Percentiles rank a stretch among this genome's conserved stretches.
Conservation (phyloP, 345 rosid genomes). For the Heritiera fomes region DNA sequence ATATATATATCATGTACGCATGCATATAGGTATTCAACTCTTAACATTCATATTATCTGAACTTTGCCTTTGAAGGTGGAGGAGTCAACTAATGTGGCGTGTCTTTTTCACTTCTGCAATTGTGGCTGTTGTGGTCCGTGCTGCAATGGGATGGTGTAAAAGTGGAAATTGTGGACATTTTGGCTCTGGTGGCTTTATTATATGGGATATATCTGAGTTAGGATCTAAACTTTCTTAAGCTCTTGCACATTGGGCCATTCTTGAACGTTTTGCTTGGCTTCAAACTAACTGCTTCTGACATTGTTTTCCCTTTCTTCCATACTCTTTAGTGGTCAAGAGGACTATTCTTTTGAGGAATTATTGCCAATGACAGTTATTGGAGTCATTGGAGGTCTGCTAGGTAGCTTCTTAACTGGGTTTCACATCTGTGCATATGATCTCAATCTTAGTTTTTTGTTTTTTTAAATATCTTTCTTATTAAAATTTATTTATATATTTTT, state of each 20-base stretch:
- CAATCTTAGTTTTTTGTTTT: background rate
- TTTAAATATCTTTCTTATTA: background rate
- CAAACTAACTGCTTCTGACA: slow-evolving; percentile 20
- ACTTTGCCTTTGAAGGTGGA: slow-evolving; percentile 66
- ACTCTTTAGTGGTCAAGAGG: slow-evolving; percentile 83
- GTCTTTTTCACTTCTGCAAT: slow-evolving; percentile 97
- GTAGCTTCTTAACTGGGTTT: slow-evolving; percentile 36
- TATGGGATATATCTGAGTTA: slow-evolving; percentile 94
- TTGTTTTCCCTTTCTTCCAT: slow-evolving; percentile 10
- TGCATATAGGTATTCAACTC: slow-evolving; percentile 1
- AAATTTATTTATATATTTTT: slow-evolving; percentile 19
- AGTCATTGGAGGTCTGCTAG: slow-evolving; percentile 88
- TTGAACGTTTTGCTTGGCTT: slow-evolving; percentile 21
- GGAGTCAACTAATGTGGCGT: slow-evolving; percentile 99
- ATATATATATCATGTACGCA: no score
- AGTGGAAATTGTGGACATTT: slow-evolving; percentile 64
- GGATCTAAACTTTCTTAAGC: slow-evolving; percentile 30
- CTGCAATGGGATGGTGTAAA: slow-evolving; percentile 97
- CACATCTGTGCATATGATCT: background rate
- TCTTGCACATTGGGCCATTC: background rate
- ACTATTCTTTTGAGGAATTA: slow-evolving; percentile 84
- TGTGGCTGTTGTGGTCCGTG: slow-evolving; percentile 95
- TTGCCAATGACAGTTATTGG: slow-evolving; percentile 97
- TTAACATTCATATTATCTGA: slow-evolving; percentile 22
- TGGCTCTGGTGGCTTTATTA: slow-evolving; percentile 92